Evolutionary conservation across 2,329 filamentous ascomycete genomes (phyloP), one percentile per base, ranked within the genome.

Genomic region (Pestalotiopsis sp.): DNA sequence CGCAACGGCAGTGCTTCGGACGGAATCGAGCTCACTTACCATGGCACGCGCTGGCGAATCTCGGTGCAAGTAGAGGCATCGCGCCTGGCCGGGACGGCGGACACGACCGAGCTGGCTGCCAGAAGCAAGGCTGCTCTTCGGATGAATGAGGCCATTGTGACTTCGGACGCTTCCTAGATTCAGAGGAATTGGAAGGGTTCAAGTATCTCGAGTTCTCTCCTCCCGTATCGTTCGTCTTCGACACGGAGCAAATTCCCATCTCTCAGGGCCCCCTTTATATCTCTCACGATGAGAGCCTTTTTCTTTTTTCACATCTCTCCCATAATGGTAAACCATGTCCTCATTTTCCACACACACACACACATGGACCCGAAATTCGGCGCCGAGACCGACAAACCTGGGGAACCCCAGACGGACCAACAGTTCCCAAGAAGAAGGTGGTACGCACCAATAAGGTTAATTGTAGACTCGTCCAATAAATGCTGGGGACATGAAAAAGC

Each of bases 1-100:
- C 3, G 17, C 6, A 52, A n/a, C 7, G 7, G 17, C 45, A 23
- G 14, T 17, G 45, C 4, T 52, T 52, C 17, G 45, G 45, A 12
- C 17, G 17, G 6, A 12, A n/a, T n/a, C 31, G 31, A 36, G 31
- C 31, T n/a, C 13, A 38, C 63, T 56, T 14, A 66, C 63, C 63
- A 66, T 23, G 63, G 63, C 14, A 66, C 63, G 11, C 49, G 63
- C 27, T 56, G 41, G 20, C 63, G 41, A 20, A 66, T 57, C n/a
- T 66, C 63, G 3, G 49, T 66, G 31, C 63, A 66, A 1, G 57
- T 23, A 17, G 45, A 57, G 9, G 63, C 41, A 25, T 66, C 41
- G 27, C 63, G 36, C 49, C n/a, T 66, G 27, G 45, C 49, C 6
- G 63, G 63, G 23, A 27, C 9, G 11, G 63, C 63, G 5, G 63